Evolutionary conservation across 768 basidiomycete species (phyloP).

Genomic region (Mycena chlorophos): DNA sequence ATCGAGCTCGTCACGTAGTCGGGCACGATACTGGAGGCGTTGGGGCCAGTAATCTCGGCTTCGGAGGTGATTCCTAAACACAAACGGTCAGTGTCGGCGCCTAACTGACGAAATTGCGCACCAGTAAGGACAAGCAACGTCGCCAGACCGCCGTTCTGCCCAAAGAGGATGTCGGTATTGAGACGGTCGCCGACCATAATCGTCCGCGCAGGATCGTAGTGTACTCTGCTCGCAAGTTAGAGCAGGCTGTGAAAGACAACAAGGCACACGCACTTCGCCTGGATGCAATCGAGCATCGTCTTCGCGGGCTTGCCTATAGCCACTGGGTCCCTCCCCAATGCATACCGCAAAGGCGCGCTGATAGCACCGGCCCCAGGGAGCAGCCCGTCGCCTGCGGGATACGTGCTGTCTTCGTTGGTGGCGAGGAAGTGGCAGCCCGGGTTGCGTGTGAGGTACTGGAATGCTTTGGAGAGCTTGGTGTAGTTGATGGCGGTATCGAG

Average conservation of each 20-base stretch:
- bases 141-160: constrained; percentile 78
- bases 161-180: constrained; percentile 95
- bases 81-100: background rate
- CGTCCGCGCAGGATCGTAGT: constrained; percentile 82
- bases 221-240: constrained; percentile 53
- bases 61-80: constrained; percentile 72
- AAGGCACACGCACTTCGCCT: constrained; percentile 47
- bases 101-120: constrained; percentile 30
- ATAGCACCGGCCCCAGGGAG: constrained; percentile 87
- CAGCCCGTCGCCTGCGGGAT: constrained; percentile 67
- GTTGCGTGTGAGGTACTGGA: constrained; percentile 83
- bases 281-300: constrained; percentile 71
- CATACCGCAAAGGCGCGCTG: constrained; percentile 77
- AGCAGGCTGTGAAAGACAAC: background rate
- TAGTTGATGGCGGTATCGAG: constrained; percentile 88
- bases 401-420: constrained; percentile 93
- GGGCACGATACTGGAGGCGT: constrained; percentile 72
- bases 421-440: constrained; percentile 80
- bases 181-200: constrained; percentile 97
- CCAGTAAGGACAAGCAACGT: constrained; percentile 95
- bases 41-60: constrained; percentile 69
- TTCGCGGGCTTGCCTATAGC: constrained; percentile 17
- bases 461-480: constrained; percentile 91
- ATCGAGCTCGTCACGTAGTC: constrained; percentile 80
- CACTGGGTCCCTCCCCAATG: constrained; percentile 47